Conservation (phyloP, 192 early-diverging fungal genomes). For the Linnemannia zychae region DNA sequence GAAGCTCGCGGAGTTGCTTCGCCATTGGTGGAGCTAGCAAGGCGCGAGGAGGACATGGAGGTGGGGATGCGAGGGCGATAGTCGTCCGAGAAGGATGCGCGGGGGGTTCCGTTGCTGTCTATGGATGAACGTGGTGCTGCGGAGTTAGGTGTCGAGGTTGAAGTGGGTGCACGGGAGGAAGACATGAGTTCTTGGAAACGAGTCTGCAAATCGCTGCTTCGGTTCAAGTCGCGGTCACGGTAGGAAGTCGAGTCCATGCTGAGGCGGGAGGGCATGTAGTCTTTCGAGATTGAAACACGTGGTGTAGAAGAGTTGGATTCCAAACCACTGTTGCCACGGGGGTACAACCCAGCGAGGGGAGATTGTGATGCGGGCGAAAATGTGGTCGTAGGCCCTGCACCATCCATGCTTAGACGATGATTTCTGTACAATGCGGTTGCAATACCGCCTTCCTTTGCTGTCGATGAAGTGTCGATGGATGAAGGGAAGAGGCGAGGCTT, state of each 20-base stretch:
- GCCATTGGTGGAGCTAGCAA: background rate
- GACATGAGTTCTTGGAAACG: background rate
- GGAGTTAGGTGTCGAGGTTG: background rate
- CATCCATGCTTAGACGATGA: background rate
- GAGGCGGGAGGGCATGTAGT: background rate
- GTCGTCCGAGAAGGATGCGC: background rate
- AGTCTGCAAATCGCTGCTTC: background rate
- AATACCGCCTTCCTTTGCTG: background rate
- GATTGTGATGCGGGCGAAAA: background rate
- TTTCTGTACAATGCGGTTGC: conserved; percentile 6
- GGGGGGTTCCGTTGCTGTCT: background rate
- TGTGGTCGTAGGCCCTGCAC: background rate
- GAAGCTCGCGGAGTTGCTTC: background rate
- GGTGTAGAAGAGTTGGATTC: background rate
- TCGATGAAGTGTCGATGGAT: background rate
- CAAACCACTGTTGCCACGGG: background rate
- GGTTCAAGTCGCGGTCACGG: background rate
- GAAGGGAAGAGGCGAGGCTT: background rate
- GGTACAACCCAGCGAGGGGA: background rate
- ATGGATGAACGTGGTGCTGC: background rate
- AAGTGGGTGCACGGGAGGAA: background rate
- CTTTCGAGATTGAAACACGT: background rate
- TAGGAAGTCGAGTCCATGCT: conserved; percentile 11
- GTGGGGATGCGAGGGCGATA: background rate
- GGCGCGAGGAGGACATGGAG: background rate